These are phyloP conservation scores for Candida sanyiensis DNA, from an alignment of 805 yeast species.

Conservation along the genomic window DNA sequence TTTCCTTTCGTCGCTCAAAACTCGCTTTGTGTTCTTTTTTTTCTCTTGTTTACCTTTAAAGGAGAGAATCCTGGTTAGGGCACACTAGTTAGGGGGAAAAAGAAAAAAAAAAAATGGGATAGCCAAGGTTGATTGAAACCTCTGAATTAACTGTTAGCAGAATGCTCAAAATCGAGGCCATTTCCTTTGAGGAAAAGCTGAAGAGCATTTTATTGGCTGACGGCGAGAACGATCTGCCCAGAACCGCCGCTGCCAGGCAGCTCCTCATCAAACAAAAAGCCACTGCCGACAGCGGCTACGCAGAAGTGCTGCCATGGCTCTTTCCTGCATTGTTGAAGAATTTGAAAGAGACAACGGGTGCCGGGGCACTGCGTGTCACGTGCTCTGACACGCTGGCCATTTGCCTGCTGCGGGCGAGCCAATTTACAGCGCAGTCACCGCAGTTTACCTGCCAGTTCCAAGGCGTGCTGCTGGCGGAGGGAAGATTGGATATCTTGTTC, in stretches of 20 bases:
- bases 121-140: too few relatives aligned
- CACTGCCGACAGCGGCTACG: slow-evolving; percentile 10
- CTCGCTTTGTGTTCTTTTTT: too few relatives aligned
- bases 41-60: not conserved
- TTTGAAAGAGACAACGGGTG: slow-evolving; percentile 29
- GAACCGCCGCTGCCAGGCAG: slow-evolving; percentile 1
- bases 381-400: slow-evolving; percentile 58
- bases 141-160: not conserved
- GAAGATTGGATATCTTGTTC: slow-evolving; percentile 32
- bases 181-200: not conserved
- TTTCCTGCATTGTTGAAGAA: slow-evolving; percentile 30
- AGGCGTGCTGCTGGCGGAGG: slow-evolving; percentile 14
- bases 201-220: not conserved
- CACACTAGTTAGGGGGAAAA: not conserved
- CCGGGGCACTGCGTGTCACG: slow-evolving; percentile 34
- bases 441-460: slow-evolving; percentile 9
- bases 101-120: not conserved
- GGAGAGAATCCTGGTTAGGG: not conserved
- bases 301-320: slow-evolving; percentile 12
- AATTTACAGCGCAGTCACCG: slow-evolving; percentile 25
- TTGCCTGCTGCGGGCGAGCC: slow-evolving; percentile 56
- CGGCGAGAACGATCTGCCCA: not conserved
- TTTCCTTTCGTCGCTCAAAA: too few relatives aligned
- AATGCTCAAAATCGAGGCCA: not conserved
- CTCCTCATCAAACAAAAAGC: slow-evolving; percentile 17